Evolutionary conservation across 2,329 filamentous ascomycete species (phyloP).

Genomic region (Parastagonospora avenae): DNA sequence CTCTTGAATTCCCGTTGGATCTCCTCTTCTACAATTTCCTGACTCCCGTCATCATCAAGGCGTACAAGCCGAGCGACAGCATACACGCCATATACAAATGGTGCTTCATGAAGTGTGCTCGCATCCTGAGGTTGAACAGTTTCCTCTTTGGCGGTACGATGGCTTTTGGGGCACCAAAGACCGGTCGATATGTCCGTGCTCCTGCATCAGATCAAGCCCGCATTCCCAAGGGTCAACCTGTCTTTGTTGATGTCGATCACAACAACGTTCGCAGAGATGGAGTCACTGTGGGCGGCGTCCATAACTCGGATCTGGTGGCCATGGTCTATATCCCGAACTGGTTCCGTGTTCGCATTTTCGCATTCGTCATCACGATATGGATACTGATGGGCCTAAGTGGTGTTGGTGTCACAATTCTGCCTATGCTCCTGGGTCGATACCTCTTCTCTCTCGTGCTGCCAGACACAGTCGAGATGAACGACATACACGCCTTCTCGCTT

Average conservation of each 20-base stretch:
- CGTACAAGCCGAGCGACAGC: slow-evolving; percentile 83
- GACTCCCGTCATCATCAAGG: slow-evolving; percentile 83
- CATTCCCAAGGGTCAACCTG: slow-evolving; percentile 79
- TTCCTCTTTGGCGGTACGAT: slow-evolving; percentile 89
- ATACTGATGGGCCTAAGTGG: slow-evolving; percentile 88
- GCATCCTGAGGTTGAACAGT: slow-evolving; percentile 79
- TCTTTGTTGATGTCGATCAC: slow-evolving; percentile 79
- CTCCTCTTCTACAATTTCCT: slow-evolving; percentile 96
- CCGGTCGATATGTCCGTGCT: slow-evolving; percentile 87
- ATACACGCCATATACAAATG: slow-evolving; percentile 87
- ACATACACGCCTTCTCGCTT: slow-evolving; percentile 94
- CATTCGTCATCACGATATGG: slow-evolving; percentile 92
- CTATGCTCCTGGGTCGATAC: slow-evolving; percentile 80
- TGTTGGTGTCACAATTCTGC: slow-evolving; percentile 82
- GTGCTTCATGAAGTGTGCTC: slow-evolving; percentile 92
- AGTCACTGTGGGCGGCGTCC: slow-evolving; percentile 46
- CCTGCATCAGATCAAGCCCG: slow-evolving; percentile 94
- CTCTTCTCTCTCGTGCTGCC: slow-evolving; percentile 78
- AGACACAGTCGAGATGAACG: slow-evolving; percentile 71
- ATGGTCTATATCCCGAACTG: slow-evolving; percentile 77
- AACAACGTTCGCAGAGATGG: slow-evolving; percentile 69
- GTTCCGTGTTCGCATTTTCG: slow-evolving; percentile 78
- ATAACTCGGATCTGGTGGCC: slow-evolving; percentile 53
- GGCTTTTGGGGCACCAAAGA: slow-evolving; percentile 79
- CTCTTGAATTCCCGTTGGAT: slow-evolving; percentile 92